phyloP scores from a whole-genome alignment of 2,329 filamentous ascomycete genomes.

The Neofusicoccum cordaticola region DNA sequence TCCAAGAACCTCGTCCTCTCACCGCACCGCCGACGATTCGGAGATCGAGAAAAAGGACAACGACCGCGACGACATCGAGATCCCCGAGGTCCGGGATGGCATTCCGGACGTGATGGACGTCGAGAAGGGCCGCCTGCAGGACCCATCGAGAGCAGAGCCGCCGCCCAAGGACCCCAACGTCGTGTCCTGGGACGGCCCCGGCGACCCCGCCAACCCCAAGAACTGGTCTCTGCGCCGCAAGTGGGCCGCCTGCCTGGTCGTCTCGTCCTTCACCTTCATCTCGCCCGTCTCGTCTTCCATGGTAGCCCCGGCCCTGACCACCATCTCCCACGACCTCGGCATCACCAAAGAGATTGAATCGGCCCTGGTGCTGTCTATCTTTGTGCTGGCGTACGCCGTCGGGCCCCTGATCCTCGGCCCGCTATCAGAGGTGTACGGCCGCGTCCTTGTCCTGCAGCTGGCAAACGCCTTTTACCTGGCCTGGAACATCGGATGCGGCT shows the following conservation, averaged over 20 bases:
- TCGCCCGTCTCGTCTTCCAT: constrained; percentile 39
- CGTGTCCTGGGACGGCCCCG: constrained; percentile 44
- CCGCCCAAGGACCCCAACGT: constrained; percentile 31
- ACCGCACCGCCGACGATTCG: constrained; percentile 19
- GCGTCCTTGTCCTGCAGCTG: constrained; percentile 32
- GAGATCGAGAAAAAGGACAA: constrained; percentile 21
- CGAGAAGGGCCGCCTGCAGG: constrained; percentile 24
- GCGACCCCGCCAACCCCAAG: constrained; percentile 47
- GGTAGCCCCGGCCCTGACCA: constrained; percentile 34
- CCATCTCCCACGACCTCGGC: constrained; percentile 31
- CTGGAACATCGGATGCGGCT: constrained; percentile 41
- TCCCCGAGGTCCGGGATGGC: constrained; percentile 29
- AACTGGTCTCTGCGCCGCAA: constrained; percentile 46
- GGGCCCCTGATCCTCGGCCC: constrained; percentile 37
- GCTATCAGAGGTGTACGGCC: constrained; percentile 35
- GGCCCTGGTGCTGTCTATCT: constrained; percentile 36
- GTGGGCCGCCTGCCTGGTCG: constrained; percentile 46
- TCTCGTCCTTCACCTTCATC: constrained; percentile 40
- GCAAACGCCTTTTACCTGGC: constrained; percentile 34
- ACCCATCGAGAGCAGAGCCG: constrained; percentile 30
- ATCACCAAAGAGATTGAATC: constrained; percentile 30
- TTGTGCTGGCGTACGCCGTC: constrained; percentile 36
- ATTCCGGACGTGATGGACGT: constrained; percentile 32
- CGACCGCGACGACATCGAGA: constrained; percentile 10
- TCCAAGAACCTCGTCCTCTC: not conserved